Base-by-base conservation (phyloP, 2,329 filamentous ascomycete species). In the Aspergillus fumigatiaffinis region DNA sequence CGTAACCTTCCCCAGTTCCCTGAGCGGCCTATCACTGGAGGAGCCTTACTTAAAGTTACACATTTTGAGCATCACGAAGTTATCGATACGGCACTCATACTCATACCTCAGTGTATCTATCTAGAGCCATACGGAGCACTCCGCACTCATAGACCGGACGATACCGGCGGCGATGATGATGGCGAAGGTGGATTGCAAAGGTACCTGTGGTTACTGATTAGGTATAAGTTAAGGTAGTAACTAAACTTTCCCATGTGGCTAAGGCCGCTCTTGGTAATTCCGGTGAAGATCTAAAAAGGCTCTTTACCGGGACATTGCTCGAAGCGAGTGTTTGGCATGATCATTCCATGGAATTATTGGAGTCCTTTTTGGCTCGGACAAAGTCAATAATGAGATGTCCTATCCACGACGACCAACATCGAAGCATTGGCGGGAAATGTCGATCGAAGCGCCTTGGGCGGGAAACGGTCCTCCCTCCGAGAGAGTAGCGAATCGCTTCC, bases 391-490 rank as follows among this genome's bases (percentile, higher is more conserved):
- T 23, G 25, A 25, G 21, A 20, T 47, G 21, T 7, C 21, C n/a
- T 25, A 12, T n/a, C 9, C 23, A 51, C 54, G 48, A 61, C 55
- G 50, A 52, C 54, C 55, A 57, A 57, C 51, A 48, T 28, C 52
- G 54, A 60, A 63, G 61, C 53, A 59, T 55, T 61, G 58, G 55
- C 48, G 52, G 55, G 53, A 54, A 53, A 55, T 44, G 52, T 29
- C 50, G 49, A 46, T 56, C 20, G 55, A 55, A 57, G 57, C 56
- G 61, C 56, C 55, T 53, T 52, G 56, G 52, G 44, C 44, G 59
- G 56, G 54, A 59, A 48, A 55, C 42, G 53, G 62, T 58, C 61
- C 21, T 47, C 6, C 21, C 21, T 25, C 44, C 20, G 44, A 47
- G 20, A 47, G 17, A 47, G 17, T 14, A 47, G 44, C 23, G 3